phyloP scores from a whole-genome alignment of 2,329 filamentous ascomycete species.

The Chrysosporium keratinophilum region DNA sequence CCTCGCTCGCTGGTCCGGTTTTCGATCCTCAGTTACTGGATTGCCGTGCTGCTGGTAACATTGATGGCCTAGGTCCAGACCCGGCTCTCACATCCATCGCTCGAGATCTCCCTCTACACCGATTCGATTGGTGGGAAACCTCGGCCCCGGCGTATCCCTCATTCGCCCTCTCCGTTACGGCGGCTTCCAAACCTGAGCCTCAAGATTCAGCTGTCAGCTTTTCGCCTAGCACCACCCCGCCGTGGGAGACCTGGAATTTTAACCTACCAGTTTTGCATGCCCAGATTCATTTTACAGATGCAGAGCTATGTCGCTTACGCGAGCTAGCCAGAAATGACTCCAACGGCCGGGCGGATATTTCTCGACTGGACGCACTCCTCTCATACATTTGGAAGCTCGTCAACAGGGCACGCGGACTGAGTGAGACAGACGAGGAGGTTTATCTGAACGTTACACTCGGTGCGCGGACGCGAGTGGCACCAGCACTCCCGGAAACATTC shows the following conservation, averaged over 20 bases:
- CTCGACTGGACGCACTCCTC: too few species aligned
- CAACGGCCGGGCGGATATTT: too few species aligned
- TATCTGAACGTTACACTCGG: slow-evolving; percentile 37
- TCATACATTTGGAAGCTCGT: too few species aligned
- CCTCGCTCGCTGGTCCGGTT: slow-evolving; percentile 33
- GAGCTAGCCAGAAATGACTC: too few species aligned
- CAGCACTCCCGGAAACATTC: slow-evolving; percentile 34
- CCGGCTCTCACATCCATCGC: not conserved
- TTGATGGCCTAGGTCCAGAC: not conserved
- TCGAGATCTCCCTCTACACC: not conserved
- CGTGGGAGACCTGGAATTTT: too few species aligned
- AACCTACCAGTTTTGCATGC: too few species aligned
- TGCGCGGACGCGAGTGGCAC: slow-evolving; percentile 31
- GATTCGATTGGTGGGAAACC: not conserved
- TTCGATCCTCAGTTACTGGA: slow-evolving; percentile 1
- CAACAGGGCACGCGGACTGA: slow-evolving; percentile 19
- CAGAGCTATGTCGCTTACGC: too few species aligned
- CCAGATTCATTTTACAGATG: too few species aligned
- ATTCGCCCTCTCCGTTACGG: too few species aligned
- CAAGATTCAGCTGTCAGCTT: too few species aligned
- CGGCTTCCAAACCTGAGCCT: too few species aligned
- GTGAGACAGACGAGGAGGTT: slow-evolving; percentile 23
- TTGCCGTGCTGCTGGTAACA: not conserved
- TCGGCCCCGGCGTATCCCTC: not conserved
- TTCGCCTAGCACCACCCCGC: too few species aligned